Conservation (phyloP, 257 asterid species). For the Phtheirospermum japonicum region DNA sequence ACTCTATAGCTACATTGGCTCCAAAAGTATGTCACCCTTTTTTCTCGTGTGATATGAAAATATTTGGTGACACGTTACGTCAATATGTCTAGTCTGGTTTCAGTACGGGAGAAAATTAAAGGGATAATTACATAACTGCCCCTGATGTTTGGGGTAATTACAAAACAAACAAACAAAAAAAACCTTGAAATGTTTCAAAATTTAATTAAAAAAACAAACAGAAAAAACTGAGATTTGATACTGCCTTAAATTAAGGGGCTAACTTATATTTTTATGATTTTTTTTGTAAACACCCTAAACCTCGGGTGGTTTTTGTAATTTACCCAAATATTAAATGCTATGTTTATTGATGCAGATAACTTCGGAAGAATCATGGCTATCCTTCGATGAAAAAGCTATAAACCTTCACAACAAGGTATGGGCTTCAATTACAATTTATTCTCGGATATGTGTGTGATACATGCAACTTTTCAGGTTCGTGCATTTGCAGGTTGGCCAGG, state of each 20-base stretch:
- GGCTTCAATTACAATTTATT: constrained; percentile 24
- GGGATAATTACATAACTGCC: neutral
- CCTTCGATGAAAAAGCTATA: constrained; percentile 66
- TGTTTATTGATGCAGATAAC: constrained; percentile 47
- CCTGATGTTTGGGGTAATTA: neutral
- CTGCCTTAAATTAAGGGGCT: neutral
- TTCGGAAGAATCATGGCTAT: constrained; percentile 83
- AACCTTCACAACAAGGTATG: constrained; percentile 88
- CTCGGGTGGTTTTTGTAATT: neutral
- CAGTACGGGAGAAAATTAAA: neutral
- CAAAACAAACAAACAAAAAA: too few species aligned
- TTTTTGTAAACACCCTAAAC: neutral
- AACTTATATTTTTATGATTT: too few species aligned
- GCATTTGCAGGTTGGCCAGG: constrained; percentile 99
- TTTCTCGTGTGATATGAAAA: neutral
- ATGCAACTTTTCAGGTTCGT: constrained; percentile 74
- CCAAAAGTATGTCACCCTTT: constrained; percentile 60
- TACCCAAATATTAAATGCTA: neutral
- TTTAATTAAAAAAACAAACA: too few species aligned
- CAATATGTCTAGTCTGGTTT: neutral
- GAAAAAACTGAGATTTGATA: neutral
- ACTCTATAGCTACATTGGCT: constrained; percentile 72
- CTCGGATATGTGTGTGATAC: constrained; percentile 33
- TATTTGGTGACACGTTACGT: neutral
- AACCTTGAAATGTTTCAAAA: neutral